Conservation (phyloP, 768 basidiomycete genomes). For the Thelephora ganbajun region DNA sequence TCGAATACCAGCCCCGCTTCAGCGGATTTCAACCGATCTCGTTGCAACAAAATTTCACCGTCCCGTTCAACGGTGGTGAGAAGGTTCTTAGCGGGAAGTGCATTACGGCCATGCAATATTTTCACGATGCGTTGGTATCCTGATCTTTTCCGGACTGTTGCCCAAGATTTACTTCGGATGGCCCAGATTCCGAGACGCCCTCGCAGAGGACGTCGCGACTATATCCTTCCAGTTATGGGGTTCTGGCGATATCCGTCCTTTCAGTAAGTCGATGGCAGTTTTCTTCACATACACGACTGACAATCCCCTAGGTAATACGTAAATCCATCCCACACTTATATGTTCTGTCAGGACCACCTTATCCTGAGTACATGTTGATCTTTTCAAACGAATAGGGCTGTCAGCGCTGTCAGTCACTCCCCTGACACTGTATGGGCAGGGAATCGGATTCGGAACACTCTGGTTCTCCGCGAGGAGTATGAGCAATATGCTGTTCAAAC, state of each 20-base stretch:
- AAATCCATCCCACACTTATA: neutral
- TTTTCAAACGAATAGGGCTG: neutral
- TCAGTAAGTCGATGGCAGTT: neutral
- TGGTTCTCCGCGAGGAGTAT: neutral
- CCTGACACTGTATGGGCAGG: neutral
- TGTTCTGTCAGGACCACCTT: neutral
- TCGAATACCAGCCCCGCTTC: too few relatives aligned
- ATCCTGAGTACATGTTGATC: neutral
- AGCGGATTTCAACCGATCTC: too few relatives aligned
- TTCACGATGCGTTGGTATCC: too few relatives aligned
- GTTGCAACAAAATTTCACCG: too few relatives aligned
- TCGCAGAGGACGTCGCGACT: neutral
- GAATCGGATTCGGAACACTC: neutral
- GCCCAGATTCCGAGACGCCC: too few relatives aligned
- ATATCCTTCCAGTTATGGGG: neutral
- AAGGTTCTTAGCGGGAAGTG: too few relatives aligned
- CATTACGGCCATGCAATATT: too few relatives aligned
- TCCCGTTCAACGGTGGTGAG: too few relatives aligned
- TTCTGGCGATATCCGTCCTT: neutral
- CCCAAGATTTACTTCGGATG: too few relatives aligned
- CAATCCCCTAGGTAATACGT: neutral
- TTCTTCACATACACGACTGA: neutral
- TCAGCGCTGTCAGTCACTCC: neutral
- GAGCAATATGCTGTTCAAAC: neutral
- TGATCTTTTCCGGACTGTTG: too few relatives aligned